phyloP scores from a whole-genome alignment of 1,284 basidiomycete species.

The Ustilago trichophora region DNA sequence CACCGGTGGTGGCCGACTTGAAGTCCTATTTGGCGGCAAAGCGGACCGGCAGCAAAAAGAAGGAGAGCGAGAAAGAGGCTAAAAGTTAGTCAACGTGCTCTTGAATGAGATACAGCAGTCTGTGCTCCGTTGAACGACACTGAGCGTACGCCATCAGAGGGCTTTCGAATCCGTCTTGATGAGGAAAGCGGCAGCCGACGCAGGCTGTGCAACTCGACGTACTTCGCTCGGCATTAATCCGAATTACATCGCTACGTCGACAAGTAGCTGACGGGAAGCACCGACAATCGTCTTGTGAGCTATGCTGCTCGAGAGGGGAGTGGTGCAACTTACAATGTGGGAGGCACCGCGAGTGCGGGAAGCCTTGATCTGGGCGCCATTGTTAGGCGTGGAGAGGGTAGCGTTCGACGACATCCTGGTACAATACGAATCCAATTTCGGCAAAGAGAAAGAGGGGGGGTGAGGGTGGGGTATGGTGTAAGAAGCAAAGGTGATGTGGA shows the following conservation, averaged over 20 bases:
- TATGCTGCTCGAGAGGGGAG: neutral
- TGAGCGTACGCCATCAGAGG: no score
- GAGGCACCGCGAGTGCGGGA: slow-evolving; percentile 64
- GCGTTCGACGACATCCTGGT: slow-evolving; percentile 49
- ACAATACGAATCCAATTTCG: neutral
- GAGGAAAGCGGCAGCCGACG: no score
- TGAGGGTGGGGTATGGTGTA: slow-evolving; percentile 7
- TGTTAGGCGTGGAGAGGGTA: slow-evolving; percentile 59
- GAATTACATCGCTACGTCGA: no score
- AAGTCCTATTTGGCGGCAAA: slow-evolving; percentile 72
- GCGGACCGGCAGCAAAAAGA: neutral
- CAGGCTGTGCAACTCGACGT: no score
- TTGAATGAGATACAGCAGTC: no score
- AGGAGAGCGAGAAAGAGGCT: no score
- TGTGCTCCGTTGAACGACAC: neutral
- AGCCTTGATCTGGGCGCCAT: slow-evolving; percentile 59
- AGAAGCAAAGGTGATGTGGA: neutral
- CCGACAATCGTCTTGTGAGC: no score
- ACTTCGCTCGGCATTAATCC: no score
- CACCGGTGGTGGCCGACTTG: slow-evolving; percentile 97
- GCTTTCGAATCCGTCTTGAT: no score
- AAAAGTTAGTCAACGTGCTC: no score
- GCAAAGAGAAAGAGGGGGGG: neutral
- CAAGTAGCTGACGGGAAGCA: no score
- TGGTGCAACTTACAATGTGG: slow-evolving; percentile 60